Evolutionary conservation across 352 stramenopile genomes (phyloP).

Genomic region (Globisporangium okanoganense): DNA sequence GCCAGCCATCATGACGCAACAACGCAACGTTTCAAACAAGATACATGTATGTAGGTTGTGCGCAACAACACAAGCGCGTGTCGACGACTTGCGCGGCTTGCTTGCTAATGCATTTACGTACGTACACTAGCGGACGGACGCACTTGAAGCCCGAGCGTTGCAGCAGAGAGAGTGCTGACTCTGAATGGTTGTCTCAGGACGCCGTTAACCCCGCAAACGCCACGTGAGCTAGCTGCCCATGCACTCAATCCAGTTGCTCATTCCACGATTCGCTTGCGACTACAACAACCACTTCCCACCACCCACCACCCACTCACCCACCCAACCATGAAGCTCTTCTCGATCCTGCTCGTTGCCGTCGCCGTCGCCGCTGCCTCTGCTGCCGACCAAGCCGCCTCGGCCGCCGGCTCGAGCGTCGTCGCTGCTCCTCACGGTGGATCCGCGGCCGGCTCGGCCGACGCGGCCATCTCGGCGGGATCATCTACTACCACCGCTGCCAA

Average conservation of each 20-base stretch:
- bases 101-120: not conserved
- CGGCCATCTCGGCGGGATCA: not conserved
- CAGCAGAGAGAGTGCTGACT: not conserved
- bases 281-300: constrained; percentile 25
- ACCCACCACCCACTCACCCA: not conserved
- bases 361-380: constrained; percentile 26
- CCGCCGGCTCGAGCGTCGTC: constrained; percentile 1
- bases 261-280: constrained; percentile 36
- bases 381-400: constrained; percentile 14
- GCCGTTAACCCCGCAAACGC: not conserved
- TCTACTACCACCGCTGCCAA: not conserved
- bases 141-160: not conserved
- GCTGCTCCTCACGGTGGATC: not conserved
- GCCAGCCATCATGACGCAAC: not conserved
- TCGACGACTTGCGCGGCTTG: not conserved
- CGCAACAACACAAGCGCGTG: not conserved
- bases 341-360: constrained; percentile 37
- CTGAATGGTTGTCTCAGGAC: not conserved
- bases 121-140: not conserved
- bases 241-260: constrained; percentile 11
- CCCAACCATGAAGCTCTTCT: constrained; percentile 34
- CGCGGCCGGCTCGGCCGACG: not conserved
- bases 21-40: not conserved
- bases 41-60: not conserved
- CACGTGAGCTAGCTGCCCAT: not conserved